A percentile compares a stretch with the other conserved stretches of the same genome.
Conservation (phyloP, 345 rosid genomes). For the Bretschneidera sinensis region DNA sequence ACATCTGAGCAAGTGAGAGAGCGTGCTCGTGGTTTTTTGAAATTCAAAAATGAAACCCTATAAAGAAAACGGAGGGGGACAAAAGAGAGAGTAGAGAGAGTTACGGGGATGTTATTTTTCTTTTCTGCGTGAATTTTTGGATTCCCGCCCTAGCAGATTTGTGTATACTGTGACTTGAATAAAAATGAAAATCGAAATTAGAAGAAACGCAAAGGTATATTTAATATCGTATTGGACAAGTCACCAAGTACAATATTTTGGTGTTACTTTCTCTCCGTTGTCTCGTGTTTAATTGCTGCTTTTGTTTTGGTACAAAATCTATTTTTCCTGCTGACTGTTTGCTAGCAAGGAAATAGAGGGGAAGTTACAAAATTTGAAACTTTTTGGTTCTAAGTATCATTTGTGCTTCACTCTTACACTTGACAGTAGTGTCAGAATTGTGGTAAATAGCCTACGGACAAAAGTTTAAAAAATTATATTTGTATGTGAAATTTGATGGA, state of each 20-base stretch:
- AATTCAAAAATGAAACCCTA: slow-evolving; percentile 19
- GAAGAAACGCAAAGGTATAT: slow-evolving; percentile 21
- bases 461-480: too few relatives aligned
- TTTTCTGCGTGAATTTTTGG: too few relatives aligned
- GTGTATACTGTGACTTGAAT: slow-evolving; percentile 11
- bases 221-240: slow-evolving; percentile 24
- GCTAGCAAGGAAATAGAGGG: too few relatives aligned
- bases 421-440: too few relatives aligned
- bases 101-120: slow-evolving; percentile 9
- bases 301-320: too few relatives aligned
- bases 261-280: background rate
- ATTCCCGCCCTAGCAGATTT: slow-evolving; percentile 53
- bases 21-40: background rate
- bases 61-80: slow-evolving; percentile 1
- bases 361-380: too few relatives aligned
- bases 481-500: too few relatives aligned
- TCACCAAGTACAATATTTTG: slow-evolving; percentile 15
- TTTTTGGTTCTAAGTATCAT: too few relatives aligned
- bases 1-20: slow-evolving; percentile 13
- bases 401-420: too few relatives aligned
- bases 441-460: too few relatives aligned
- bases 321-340: too few relatives aligned
- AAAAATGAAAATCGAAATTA: slow-evolving; percentile 15
- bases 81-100: slow-evolving; percentile 1
- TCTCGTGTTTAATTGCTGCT: too few relatives aligned